Evolutionary conservation across 202 grass and related monocot species (phyloP).

Genomic region (Miscanthus sacchariflorus): DNA sequence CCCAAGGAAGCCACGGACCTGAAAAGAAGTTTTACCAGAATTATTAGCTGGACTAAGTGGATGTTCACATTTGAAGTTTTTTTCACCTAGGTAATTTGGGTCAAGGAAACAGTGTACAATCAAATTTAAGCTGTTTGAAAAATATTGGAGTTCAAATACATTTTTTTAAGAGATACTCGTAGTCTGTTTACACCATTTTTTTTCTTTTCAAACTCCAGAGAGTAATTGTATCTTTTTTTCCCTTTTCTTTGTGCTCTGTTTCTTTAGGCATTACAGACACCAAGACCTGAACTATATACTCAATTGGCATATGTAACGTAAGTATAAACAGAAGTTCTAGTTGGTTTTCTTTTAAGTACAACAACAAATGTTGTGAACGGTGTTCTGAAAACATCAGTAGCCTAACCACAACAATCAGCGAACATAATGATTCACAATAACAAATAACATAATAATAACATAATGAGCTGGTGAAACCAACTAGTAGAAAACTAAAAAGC

Average conservation of each 20-base stretch:
- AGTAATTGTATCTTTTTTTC: background rate
- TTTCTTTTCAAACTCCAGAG: background rate
- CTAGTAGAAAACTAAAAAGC: constrained; percentile 30
- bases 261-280: background rate
- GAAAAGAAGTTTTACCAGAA: background rate
- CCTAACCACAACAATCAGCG: background rate
- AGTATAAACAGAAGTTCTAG: background rate
- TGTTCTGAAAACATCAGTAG: background rate
- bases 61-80: background rate
- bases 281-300: background rate
- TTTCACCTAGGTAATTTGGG: background rate
- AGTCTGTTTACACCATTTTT: background rate
- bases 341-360: background rate
- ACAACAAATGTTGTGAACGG: background rate
- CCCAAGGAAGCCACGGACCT: constrained; percentile 86
- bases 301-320: background rate
- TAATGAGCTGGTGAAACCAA: background rate
- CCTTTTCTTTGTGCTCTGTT: background rate
- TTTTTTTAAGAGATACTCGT: background rate
- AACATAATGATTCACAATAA: constrained; percentile 7
- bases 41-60: background rate
- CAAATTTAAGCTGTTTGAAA: background rate
- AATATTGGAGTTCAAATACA: background rate
- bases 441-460: background rate
- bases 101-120: background rate